Base-by-base conservation (phyloP, 140 eudicot genomes). In the Oenanthe javanica region DNA sequence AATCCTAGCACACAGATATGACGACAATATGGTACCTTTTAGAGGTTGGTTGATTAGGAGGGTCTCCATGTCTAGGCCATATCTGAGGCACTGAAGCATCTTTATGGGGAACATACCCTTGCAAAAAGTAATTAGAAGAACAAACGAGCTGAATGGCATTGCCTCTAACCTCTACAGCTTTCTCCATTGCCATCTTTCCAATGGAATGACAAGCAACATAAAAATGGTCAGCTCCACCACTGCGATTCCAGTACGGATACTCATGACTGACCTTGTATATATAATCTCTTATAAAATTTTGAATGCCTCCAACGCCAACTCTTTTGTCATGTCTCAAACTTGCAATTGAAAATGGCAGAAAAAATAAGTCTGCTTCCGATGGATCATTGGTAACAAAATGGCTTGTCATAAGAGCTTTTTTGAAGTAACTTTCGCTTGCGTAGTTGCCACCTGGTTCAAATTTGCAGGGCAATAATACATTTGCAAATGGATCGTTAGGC, bases 401-500 rank as follows among this genome's bases (percentile, higher is more conserved):
- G 74, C 96, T 91, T 63, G 42, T 78, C 49, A 88, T 78, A 31
- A 94, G 92, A 0, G 89, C 79, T 36, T 85, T 88, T 75, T 94
- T 94, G 94, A 94, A 94, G 84, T 83, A 94, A 85, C 91, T 85
- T 76, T 94, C 98, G 48, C 98, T 94, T 0, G 98, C 98, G 47
- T 94, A 94, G 89, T 94, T 94, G 43, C 98, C 98, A 2, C 87
- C 81, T 0, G 96, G 97, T 31, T 86, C 88, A 4, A 38, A 57
- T 52, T 54, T 80, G 38, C 67, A 84, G 1, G 98, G 96, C 47
- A 90, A 79, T 6, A 94, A 78, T 42, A 90, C 85, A 52, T 91
- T 92, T 27, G 96, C 93, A 76, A 94, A 94, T 18, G 96, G 94
- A 69, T 94, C 88, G 61, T 86, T 72, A 75, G 63, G 63, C 2